Evolutionary conservation across 1,284 basidiomycete genomes (phyloP).

Genomic region (Malassezia obtusa): DNA sequence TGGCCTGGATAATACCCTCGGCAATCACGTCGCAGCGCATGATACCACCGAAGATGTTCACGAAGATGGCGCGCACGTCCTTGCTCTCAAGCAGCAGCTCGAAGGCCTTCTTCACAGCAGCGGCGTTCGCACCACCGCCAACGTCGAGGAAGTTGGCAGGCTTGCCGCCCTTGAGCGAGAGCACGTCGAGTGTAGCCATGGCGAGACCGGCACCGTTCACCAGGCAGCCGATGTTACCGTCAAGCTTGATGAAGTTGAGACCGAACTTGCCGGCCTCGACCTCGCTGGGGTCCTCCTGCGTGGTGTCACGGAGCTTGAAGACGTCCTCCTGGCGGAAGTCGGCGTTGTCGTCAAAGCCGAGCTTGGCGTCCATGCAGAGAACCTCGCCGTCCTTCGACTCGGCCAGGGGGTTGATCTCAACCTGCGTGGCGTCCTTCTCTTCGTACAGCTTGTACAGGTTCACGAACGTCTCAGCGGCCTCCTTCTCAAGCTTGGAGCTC

Average conservation of each 20-base stretch:
- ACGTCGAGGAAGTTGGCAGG: slow-evolving; percentile 98
- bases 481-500: slow-evolving; percentile 61
- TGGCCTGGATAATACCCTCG: slow-evolving; percentile 88
- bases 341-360: slow-evolving; percentile 98
- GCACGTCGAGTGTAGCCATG: slow-evolving; percentile 99
- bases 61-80: slow-evolving; percentile 95
- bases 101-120: slow-evolving; percentile 98
- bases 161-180: slow-evolving; percentile 62
- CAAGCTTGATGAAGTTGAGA: slow-evolving; percentile 98
- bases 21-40: slow-evolving; percentile 80
- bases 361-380: slow-evolving; percentile 99
- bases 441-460: slow-evolving; percentile 95
- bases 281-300: slow-evolving; percentile 93
- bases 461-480: slow-evolving; percentile 84
- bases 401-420: slow-evolving; percentile 99
- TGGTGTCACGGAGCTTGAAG: slow-evolving; percentile 78
- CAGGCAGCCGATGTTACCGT: slow-evolving; percentile 92
- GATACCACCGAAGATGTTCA: slow-evolving; percentile 72
- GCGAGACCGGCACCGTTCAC: slow-evolving; percentile 98
- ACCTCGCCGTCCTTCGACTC: slow-evolving; percentile 85
- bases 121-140: slow-evolving; percentile 91
- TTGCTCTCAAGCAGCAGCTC: slow-evolving; percentile 82
- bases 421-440: slow-evolving; percentile 98
- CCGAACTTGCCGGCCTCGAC: slow-evolving; percentile 68
- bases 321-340: slow-evolving; percentile 92